phyloP scores from a whole-genome alignment of 352 stramenopile species.

The Phytophthora palmivora region DNA sequence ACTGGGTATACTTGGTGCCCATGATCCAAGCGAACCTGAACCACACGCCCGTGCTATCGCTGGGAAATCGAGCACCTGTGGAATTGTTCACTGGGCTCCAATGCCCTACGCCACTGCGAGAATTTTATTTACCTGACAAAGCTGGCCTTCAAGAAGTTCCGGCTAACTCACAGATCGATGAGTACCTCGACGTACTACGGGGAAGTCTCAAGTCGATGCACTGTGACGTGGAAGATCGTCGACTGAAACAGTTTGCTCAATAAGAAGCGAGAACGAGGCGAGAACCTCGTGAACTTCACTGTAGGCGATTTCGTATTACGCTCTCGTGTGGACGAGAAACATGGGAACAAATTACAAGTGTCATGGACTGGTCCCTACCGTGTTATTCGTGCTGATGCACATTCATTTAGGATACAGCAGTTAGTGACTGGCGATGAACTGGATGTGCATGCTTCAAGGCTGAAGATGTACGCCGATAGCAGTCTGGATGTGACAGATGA shows the following conservation, averaged over 20 bases:
- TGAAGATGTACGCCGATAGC: conserved; percentile 19
- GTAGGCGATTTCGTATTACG: neutral
- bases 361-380: conserved; percentile 9
- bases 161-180: neutral
- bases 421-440: conserved; percentile 1
- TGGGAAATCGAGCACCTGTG: conserved; percentile 9
- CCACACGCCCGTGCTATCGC: neutral
- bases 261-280: conserved; percentile 5
- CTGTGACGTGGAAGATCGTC: neutral
- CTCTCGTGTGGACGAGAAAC: conserved; percentile 9
- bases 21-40: conserved; percentile 21
- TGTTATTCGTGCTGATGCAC: conserved; percentile 4
- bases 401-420: conserved; percentile 18
- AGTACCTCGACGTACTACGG: neutral
- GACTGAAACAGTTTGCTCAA: conserved; percentile 8
- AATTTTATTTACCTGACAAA: conserved; percentile 1
- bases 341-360: conserved; percentile 9
- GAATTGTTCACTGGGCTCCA: conserved; percentile 19
- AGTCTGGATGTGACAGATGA: conserved; percentile 18
- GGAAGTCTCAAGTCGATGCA: conserved; percentile 6
- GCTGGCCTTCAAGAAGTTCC: neutral
- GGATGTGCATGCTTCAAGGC: conserved; percentile 12
- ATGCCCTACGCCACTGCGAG: neutral
- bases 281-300: neutral
- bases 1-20: conserved; percentile 18